These are phyloP conservation scores for Phaffia australis DNA, from an alignment of 768 basidiomycete species.

Conservation along the genomic window DNA sequence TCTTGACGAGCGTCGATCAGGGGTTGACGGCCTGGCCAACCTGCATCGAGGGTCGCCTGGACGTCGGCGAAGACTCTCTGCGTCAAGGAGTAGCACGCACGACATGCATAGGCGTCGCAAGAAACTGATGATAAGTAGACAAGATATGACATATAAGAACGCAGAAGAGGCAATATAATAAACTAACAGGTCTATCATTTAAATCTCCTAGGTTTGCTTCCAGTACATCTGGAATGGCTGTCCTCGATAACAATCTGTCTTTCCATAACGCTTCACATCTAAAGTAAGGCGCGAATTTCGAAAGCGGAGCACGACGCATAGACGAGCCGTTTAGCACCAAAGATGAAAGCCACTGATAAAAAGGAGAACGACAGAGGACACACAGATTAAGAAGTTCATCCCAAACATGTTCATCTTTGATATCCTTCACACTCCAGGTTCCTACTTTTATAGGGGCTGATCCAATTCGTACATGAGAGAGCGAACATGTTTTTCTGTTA, in stretches of 20 bases:
- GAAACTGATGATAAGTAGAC: not conserved
- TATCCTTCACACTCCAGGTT: constrained; percentile 16
- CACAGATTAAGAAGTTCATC: not conserved
- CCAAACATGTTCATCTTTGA: not conserved
- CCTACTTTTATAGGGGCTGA: constrained; percentile 16
- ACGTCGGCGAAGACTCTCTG: constrained; percentile 7
- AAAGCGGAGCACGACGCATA: not conserved
- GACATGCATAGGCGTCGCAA: too few relatives aligned
- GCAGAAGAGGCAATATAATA: not conserved
- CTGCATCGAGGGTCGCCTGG: constrained; percentile 2
- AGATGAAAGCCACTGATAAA: too few relatives aligned
- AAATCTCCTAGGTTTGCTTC: constrained; percentile 1
- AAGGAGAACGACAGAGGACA: not conserved
- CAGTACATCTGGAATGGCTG: constrained; percentile 14
- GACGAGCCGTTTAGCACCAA: not conserved
- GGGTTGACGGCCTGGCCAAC: constrained; percentile 11
- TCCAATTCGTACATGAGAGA: constrained; percentile 27
- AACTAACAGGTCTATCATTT: not conserved
- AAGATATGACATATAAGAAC: not conserved
- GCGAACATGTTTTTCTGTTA: constrained; percentile 28
- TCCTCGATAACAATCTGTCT: constrained; percentile 12
- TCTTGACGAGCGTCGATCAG: too few relatives aligned
- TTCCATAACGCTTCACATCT: constrained; percentile 18
- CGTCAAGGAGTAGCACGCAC: too few relatives aligned
- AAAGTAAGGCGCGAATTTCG: too few relatives aligned